Evolutionary conservation across 495 filamentous ascomycete species (phyloP).

Genomic region (Trichoderma reesei): DNA sequence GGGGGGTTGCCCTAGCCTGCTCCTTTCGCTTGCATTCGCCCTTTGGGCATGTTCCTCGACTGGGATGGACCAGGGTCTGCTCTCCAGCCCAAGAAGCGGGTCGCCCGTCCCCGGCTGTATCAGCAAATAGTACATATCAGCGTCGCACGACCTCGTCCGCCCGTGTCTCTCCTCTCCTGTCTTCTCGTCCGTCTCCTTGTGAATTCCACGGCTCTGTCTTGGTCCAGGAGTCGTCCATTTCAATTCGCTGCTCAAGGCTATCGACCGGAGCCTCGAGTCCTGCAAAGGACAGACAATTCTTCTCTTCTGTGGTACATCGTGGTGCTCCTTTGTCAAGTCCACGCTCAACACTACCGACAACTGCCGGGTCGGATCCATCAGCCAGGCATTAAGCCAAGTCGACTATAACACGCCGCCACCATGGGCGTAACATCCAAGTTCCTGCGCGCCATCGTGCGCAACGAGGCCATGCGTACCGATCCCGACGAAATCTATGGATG

Average conservation of each 20-base stretch:
- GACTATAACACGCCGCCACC: background rate
- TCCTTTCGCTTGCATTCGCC: background rate
- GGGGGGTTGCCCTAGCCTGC: background rate
- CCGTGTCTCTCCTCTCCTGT: background rate
- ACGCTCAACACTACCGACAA: background rate
- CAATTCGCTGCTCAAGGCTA: background rate
- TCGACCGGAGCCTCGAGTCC: background rate
- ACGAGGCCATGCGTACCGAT: conserved; percentile 64
- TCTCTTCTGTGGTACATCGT: background rate
- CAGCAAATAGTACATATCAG: background rate
- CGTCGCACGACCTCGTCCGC: background rate
- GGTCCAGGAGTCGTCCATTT: background rate
- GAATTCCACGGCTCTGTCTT: background rate
- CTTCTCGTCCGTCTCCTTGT: background rate
- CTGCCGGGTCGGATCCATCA: background rate
- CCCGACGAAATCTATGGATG: conserved; percentile 68
- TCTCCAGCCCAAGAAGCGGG: background rate
- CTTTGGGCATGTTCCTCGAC: background rate
- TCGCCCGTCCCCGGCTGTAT: background rate
- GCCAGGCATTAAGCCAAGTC: background rate
- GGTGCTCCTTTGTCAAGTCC: no score
- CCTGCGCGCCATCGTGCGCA: conserved; percentile 55
- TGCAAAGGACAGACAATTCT: background rate
- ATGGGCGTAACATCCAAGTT: conserved; percentile 23
- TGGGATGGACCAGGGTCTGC: background rate